Evolutionary conservation across 257 asterid genomes (phyloP).

Genomic region (Avicennia marina): DNA sequence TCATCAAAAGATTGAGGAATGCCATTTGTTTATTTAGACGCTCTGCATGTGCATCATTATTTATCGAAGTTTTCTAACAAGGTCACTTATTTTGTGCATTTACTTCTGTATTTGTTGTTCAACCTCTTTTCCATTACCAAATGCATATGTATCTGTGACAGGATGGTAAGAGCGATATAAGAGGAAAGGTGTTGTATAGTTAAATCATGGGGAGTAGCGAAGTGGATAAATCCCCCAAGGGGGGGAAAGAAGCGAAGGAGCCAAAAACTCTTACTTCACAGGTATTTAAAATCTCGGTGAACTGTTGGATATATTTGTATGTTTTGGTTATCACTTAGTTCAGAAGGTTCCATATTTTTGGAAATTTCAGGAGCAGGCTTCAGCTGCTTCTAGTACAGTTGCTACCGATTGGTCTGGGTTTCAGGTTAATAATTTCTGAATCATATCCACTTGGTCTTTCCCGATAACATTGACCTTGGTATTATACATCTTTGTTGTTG

Average conservation of each 20-base stretch:
- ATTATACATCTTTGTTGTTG: slow-evolving; percentile 20
- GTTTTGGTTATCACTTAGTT: not conserved
- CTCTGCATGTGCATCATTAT: slow-evolving; percentile 13
- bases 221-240: slow-evolving; percentile 76
- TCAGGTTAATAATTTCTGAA: slow-evolving; percentile 55
- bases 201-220: slow-evolving; percentile 73
- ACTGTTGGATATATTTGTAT: not conserved
- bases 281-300: too few relatives aligned
- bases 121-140: not conserved
- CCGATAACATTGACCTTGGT: slow-evolving; percentile 12
- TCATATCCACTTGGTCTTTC: slow-evolving; percentile 13
- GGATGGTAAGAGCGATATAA: slow-evolving; percentile 40
- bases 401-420: slow-evolving; percentile 89
- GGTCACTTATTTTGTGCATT: slow-evolving; percentile 6
- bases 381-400: slow-evolving; percentile 59
- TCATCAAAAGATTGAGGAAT: not conserved
- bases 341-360: not conserved
- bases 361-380: slow-evolving; percentile 62
- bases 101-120: not conserved
- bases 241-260: slow-evolving; percentile 75
- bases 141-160: slow-evolving; percentile 17
- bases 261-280: slow-evolving; percentile 61
- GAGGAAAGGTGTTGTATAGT: slow-evolving; percentile 26
- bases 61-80: not conserved
- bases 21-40: not conserved